Percentiles rank a stretch among this genome's conserved stretches.
phyloP scores from a whole-genome alignment of 352 stramenopile genomes.

The Elongisporangium anandrum region DNA sequence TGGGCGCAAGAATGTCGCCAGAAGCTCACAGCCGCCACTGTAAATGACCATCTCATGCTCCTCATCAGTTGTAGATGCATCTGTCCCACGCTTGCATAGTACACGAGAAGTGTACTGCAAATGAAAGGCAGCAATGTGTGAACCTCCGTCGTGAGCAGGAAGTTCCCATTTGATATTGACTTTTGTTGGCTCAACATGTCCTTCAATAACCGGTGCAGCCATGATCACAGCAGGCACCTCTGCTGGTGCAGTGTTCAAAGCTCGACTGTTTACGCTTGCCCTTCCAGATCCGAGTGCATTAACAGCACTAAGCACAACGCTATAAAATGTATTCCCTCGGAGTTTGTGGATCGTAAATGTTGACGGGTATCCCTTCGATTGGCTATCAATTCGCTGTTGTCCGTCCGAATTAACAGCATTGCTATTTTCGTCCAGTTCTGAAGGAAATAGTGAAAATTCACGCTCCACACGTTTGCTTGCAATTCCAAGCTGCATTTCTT shows the following conservation, averaged over 20 bases:
- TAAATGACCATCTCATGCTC: constrained; percentile 45
- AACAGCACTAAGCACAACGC: constrained; percentile 28
- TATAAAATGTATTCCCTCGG: constrained; percentile 39
- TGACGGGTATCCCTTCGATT: not conserved
- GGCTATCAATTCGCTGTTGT: not conserved
- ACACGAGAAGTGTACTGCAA: constrained; percentile 40
- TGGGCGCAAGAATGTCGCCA: constrained; percentile 45
- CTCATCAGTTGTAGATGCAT: constrained; percentile 15
- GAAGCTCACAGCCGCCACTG: constrained; percentile 17
- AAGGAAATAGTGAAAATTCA: constrained; percentile 19
- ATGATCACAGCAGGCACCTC: constrained; percentile 31
- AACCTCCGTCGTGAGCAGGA: constrained; percentile 49
- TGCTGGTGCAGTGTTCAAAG: constrained; percentile 32
- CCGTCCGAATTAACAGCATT: not conserved
- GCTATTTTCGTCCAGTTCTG: constrained; percentile 15
- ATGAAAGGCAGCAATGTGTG: constrained; percentile 32
- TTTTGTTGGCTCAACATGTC: constrained; percentile 39
- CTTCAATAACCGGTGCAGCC: constrained; percentile 15
- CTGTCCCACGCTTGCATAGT: not conserved
- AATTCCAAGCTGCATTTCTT: constrained; percentile 63
- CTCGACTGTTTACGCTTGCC: constrained; percentile 28
- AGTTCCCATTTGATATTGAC: constrained; percentile 31
- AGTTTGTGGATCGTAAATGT: constrained; percentile 27
- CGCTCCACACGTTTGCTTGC: constrained; percentile 32
- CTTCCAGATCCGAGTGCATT: constrained; percentile 44